Percentiles rank a stretch among this genome's conserved stretches.
Conservation (phyloP, 2,329 filamentous ascomycete species). For the Trichophyton rubrum region DNA sequence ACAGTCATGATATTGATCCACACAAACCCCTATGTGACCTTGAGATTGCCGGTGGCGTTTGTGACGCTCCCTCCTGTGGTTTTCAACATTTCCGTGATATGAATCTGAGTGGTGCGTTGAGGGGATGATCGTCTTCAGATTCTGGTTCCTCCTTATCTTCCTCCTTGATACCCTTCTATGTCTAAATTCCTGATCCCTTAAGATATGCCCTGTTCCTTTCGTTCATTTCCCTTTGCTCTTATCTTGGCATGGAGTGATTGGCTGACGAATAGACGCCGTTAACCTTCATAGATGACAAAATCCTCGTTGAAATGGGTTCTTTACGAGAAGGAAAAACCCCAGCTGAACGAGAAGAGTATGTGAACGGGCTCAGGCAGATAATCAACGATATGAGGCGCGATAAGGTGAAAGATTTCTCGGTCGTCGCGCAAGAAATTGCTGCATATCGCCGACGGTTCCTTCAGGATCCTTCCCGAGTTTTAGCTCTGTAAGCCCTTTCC, state of each 20-base stretch:
- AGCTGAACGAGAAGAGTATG: slow-evolving; percentile 33
- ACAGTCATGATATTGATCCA: slow-evolving; percentile 78
- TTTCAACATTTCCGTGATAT: slow-evolving; percentile 71
- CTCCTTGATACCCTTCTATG: slow-evolving; percentile 4
- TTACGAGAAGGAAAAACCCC: slow-evolving; percentile 34
- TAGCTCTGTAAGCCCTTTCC: slow-evolving; percentile 28
- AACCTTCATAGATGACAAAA: slow-evolving; percentile 38
- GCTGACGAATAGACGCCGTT: slow-evolving; percentile 30
- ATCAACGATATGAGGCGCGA: slow-evolving; percentile 39
- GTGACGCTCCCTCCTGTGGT: slow-evolving; percentile 61
- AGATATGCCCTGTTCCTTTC: background rate
- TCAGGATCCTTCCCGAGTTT: slow-evolving; percentile 34
- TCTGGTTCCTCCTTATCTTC: slow-evolving; percentile 6
- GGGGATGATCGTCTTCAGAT: slow-evolving; percentile 18
- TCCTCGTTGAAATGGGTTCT: slow-evolving; percentile 38
- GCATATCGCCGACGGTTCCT: slow-evolving; percentile 40
- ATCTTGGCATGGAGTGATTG: slow-evolving; percentile 5
- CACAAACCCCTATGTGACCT: slow-evolving; percentile 62
- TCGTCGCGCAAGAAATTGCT: slow-evolving; percentile 38
- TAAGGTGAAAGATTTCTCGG: slow-evolving; percentile 39
- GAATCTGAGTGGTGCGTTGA: slow-evolving; percentile 59
- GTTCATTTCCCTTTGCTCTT: background rate
- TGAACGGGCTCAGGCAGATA: slow-evolving; percentile 35
- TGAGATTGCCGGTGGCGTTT: slow-evolving; percentile 57
- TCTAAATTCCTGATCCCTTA: background rate